Evolutionary conservation across 169 alveolate genomes (phyloP).

Genomic region (Eimeria praecox): DNA sequence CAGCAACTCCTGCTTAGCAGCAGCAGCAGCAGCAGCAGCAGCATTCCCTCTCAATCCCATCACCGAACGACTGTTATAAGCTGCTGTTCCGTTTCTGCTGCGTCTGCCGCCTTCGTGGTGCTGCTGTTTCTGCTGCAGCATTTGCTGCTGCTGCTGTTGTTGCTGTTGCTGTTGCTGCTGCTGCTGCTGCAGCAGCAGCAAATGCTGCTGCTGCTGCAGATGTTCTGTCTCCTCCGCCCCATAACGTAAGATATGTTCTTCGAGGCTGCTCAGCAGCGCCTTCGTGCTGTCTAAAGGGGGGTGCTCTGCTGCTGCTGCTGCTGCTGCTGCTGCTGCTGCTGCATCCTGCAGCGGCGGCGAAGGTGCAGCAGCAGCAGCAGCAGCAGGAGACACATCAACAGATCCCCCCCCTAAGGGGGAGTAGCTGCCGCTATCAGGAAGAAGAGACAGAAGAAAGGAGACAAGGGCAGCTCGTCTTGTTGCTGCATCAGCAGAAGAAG

Average conservation of each 20-base stretch:
- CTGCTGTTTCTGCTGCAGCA: neutral
- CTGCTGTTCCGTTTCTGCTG: conserved; percentile 11
- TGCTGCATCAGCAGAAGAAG: neutral
- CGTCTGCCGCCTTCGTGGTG: conserved; percentile 22
- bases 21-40: neutral
- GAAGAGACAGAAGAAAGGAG: conserved; percentile 27
- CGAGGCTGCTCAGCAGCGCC: conserved; percentile 15
- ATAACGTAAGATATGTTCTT: conserved; percentile 7
- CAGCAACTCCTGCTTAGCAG: neutral
- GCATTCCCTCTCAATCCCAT: neutral
- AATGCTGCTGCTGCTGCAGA: neutral
- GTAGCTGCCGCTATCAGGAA: conserved; percentile 50
- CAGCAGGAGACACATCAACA: neutral
- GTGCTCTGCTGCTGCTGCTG: too few relatives aligned
- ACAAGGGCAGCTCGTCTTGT: neutral
- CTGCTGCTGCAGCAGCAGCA: neutral
- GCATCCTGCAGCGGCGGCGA: conserved; percentile 15
- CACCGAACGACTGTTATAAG: neutral
- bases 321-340: conserved; percentile 28
- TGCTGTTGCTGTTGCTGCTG: neutral
- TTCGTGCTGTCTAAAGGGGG: conserved; percentile 11
- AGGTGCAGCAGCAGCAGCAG: neutral
- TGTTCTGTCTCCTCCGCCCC: conserved; percentile 48
- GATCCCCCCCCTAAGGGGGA: neutral
- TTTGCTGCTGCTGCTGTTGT: too few relatives aligned